Percentiles rank a stretch among this genome's conserved stretches.
Evolutionary conservation across 2,329 filamentous ascomycete genomes (phyloP).

Genomic region (Alternaria solani): DNA sequence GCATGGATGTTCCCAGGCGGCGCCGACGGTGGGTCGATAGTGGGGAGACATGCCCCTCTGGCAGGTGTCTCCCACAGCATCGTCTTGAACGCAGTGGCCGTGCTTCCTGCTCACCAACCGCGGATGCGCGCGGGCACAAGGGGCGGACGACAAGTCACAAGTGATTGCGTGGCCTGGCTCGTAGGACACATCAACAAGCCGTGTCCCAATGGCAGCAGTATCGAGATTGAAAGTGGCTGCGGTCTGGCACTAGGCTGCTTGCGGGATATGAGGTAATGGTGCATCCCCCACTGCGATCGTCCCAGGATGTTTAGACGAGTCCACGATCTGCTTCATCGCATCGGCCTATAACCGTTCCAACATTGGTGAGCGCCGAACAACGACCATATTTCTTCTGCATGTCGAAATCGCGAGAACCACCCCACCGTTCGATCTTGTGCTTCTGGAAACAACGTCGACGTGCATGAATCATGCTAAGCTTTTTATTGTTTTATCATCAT

Average conservation of each 20-base stretch:
- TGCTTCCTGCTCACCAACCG: neutral
- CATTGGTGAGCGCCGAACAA: neutral
- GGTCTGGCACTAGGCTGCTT: conserved; percentile 7
- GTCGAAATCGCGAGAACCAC: neutral
- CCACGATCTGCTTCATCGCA: conserved; percentile 6
- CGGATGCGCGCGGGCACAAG: neutral
- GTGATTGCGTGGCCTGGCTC: neutral
- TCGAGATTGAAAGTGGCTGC: neutral
- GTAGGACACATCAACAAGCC: neutral
- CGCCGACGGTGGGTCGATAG: conserved; percentile 21
- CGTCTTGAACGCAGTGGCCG: neutral
- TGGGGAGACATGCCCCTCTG: conserved; percentile 16
- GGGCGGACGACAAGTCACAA: neutral
- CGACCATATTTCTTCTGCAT: neutral
- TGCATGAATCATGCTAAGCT: neutral
- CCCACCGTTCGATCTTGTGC: neutral
- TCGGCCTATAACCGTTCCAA: neutral
- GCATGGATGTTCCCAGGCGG: conserved; percentile 21
- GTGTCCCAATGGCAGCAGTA: neutral
- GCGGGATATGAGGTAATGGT: neutral
- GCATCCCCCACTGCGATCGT: conserved; percentile 8
- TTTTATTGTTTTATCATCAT: neutral
- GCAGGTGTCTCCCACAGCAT: neutral
- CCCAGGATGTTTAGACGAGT: conserved; percentile 11
- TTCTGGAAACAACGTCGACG: neutral